phyloP scores from a whole-genome alignment of 495 filamentous ascomycete genomes.

The Lophiotrema nucula region DNA sequence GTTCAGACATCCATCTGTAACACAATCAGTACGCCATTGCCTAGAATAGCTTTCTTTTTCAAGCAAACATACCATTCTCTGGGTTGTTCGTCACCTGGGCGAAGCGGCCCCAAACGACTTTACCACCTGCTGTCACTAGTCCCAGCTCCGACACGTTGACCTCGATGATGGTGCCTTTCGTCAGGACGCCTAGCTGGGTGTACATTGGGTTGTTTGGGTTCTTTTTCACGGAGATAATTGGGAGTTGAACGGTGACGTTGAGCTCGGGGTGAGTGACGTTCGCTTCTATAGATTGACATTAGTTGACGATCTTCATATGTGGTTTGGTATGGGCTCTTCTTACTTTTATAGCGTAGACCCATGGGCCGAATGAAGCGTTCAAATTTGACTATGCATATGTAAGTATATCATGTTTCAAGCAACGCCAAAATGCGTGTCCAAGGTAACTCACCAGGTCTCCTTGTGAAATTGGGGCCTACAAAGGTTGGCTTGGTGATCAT shows the following conservation, averaged over 20 bases:
- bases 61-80: slow-evolving; percentile 64
- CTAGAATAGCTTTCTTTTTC: slow-evolving; percentile 46
- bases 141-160: slow-evolving; percentile 94
- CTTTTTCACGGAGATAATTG: slow-evolving; percentile 94
- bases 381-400: too few species aligned
- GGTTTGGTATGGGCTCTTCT: too few species aligned
- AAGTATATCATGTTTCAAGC: too few species aligned
- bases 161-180: slow-evolving; percentile 81
- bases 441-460: too few species aligned
- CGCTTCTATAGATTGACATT: too few species aligned
- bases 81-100: slow-evolving; percentile 29
- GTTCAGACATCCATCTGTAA: slow-evolving; percentile 79
- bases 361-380: slow-evolving; percentile 66
- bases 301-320: too few species aligned
- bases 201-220: slow-evolving; percentile 95
- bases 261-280: slow-evolving; percentile 89
- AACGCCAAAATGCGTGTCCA: too few species aligned
- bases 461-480: slow-evolving; percentile 87
- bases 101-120: slow-evolving; percentile 63
- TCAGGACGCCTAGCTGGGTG: slow-evolving; percentile 90
- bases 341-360: slow-evolving; percentile 89
- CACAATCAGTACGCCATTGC: too few species aligned
- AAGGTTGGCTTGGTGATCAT: slow-evolving; percentile 94
- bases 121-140: slow-evolving; percentile 86
- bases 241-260: slow-evolving; percentile 85